Conservation (phyloP, 2,329 filamentous ascomycete genomes). For the Fusarium sp. region DNA sequence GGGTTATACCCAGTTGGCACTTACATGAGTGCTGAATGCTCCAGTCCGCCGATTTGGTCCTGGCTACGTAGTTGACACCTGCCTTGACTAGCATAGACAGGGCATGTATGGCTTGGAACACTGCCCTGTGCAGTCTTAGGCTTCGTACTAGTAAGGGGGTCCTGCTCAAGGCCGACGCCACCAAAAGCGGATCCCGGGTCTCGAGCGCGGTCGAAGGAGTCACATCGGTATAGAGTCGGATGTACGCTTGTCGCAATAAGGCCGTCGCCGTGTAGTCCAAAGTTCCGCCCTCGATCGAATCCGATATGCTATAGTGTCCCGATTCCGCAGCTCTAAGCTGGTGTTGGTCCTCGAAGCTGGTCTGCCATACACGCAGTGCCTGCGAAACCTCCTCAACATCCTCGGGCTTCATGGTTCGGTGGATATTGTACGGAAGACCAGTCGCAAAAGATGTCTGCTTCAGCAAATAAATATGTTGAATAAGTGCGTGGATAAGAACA, state of each 20-base stretch:
- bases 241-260: conserved; percentile 70
- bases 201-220: conserved; percentile 72
- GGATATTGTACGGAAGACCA: conserved; percentile 62
- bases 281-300: conserved; percentile 67
- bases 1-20: conserved; percentile 45
- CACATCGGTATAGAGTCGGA: conserved; percentile 74
- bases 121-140: conserved; percentile 70
- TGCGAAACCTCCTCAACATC: conserved; percentile 69
- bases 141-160: conserved; percentile 70
- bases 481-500: conserved; percentile 76
- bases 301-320: conserved; percentile 60
- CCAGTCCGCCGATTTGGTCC: conserved; percentile 71
- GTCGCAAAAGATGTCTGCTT: conserved; percentile 70
- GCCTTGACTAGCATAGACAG: conserved; percentile 74
- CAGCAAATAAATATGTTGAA: conserved; percentile 78
- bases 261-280: conserved; percentile 76
- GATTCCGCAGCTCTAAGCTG: conserved; percentile 64
- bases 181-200: conserved; percentile 71
- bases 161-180: conserved; percentile 70
- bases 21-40: conserved; percentile 72
- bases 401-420: conserved; percentile 64
- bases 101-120: conserved; percentile 76
- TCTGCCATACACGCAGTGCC: conserved; percentile 69
- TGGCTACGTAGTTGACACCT: conserved; percentile 71
- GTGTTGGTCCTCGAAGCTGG: conserved; percentile 68